A percentile compares a stretch with the other conserved stretches of the same genome.
These are phyloP conservation scores for Tricholomella constricta DNA, from an alignment of 768 basidiomycete species.

Conservation along the genomic window DNA sequence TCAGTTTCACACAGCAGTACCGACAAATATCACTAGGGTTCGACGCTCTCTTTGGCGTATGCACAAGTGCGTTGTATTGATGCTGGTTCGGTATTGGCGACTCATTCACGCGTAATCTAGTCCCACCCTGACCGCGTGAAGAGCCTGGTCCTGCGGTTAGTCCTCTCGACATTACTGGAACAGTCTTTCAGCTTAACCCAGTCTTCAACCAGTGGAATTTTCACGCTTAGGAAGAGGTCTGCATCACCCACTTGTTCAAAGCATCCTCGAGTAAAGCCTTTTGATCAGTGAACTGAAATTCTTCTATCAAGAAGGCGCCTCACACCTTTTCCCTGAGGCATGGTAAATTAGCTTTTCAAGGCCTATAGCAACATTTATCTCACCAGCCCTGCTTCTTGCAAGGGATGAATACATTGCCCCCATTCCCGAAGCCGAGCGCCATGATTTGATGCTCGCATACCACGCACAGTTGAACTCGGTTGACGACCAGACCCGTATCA, in stretches of 20 bases:
- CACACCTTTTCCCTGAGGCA: conserved; percentile 84
- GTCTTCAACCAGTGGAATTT: conserved; percentile 67
- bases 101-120: conserved; percentile 35
- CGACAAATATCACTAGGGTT: conserved; percentile 54
- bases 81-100: background rate
- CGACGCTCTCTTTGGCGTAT: conserved; percentile 84
- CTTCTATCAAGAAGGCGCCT: conserved; percentile 89
- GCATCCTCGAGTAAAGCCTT: no score
- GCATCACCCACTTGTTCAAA: no score
- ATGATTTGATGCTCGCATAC: conserved; percentile 83
- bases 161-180: background rate
- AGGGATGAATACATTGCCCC: conserved; percentile 85
- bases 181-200: background rate
- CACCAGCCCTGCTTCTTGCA: background rate
- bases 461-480: conserved; percentile 74
- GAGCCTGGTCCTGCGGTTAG: conserved; percentile 73
- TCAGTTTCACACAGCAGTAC: background rate
- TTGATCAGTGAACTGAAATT: conserved; percentile 73
- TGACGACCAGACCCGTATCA: conserved; percentile 64
- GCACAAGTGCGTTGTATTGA: conserved; percentile 57
- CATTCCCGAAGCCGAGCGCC: conserved; percentile 79
- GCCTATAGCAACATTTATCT: background rate
- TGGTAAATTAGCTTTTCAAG: conserved; percentile 48
- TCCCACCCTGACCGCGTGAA: conserved; percentile 81
- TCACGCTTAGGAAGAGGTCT: conserved; percentile 79